Evolutionary conservation across 805 yeast species (phyloP).

Genomic region (Torulaspora maleeae): DNA sequence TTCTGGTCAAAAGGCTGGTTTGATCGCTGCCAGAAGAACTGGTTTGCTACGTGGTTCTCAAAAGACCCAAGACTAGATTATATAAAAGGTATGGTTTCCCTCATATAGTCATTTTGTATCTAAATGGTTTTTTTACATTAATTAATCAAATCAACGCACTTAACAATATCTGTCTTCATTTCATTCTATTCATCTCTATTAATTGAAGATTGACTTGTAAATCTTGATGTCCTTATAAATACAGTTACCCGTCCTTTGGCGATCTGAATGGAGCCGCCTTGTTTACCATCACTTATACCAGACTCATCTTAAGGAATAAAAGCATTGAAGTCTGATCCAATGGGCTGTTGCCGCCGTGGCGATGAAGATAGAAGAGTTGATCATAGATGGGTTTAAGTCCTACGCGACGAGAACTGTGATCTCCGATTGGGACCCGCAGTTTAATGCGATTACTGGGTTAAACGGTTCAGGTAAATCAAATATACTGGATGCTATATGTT

Average conservation of each 20-base stretch:
- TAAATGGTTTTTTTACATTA: constrained; percentile 17
- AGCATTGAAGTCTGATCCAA: background rate
- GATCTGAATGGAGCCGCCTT: background rate
- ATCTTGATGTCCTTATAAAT: background rate
- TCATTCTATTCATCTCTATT: background rate
- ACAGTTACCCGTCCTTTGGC: background rate
- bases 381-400: constrained; percentile 95
- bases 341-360: background rate
- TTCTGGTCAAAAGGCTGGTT: constrained; percentile 99
- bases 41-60: constrained; percentile 99
- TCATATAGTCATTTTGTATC: constrained; percentile 29
- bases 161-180: background rate
- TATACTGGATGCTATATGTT: constrained; percentile 93
- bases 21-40: constrained; percentile 99
- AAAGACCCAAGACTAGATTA: constrained; percentile 70
- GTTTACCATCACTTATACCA: background rate
- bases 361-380: constrained; percentile 94
- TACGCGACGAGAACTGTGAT: constrained; percentile 96
- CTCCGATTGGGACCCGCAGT: constrained; percentile 91
- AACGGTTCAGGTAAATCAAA: constrained; percentile 98
- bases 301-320: too few relatives aligned
- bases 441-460: constrained; percentile 95
- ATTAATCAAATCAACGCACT: constrained; percentile 12
- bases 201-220: background rate
- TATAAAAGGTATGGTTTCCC: constrained; percentile 26